A percentile compares a stretch with the other conserved stretches of the same genome.
Evolutionary conservation across 2,329 filamentous ascomycete species (phyloP).

Genomic region (Arthrobotrys conoides): DNA sequence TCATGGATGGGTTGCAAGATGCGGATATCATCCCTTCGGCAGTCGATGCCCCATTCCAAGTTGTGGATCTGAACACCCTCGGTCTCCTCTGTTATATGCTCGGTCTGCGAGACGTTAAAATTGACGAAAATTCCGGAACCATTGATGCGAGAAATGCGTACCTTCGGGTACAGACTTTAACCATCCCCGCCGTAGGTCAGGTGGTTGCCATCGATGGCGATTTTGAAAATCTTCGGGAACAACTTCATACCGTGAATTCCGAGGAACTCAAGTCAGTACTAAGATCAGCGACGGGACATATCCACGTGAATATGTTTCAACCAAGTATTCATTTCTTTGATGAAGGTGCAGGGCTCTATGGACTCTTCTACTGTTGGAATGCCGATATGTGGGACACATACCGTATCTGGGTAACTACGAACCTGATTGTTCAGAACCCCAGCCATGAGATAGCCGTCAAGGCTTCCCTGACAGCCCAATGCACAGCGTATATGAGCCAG

Average conservation of each 20-base stretch:
- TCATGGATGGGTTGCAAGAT: constrained; percentile 26
- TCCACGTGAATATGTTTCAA: constrained; percentile 3
- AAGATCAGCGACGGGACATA: constrained; percentile 2
- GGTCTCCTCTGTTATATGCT: constrained; percentile 35
- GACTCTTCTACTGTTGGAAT: constrained; percentile 22
- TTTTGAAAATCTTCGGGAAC: constrained; percentile 35
- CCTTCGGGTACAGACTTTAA: constrained; percentile 23
- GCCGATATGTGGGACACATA: constrained; percentile 9
- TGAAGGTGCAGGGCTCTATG: constrained; percentile 9
- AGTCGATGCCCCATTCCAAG: constrained; percentile 38
- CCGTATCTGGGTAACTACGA: not conserved
- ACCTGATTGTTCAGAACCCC: constrained; percentile 11
- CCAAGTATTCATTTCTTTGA: constrained; percentile 17
- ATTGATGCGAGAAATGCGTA: constrained; percentile 24
- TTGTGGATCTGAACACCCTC: constrained; percentile 22
- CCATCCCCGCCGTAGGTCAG: constrained; percentile 33
- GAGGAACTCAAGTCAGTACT: constrained; percentile 24
- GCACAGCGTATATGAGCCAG: constrained; percentile 1
- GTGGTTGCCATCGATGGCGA: constrained; percentile 33
- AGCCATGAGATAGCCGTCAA: not conserved
- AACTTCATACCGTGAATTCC: constrained; percentile 21
- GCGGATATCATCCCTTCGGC: constrained; percentile 37
- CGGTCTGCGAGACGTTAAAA: constrained; percentile 5
- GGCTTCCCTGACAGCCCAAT: constrained; percentile 22
- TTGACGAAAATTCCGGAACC: constrained; percentile 7